A percentile compares a stretch with the other conserved stretches of the same genome.
Conservation (phyloP, 2,329 filamentous ascomycete species). For the Aspergillus thermomutatus region DNA sequence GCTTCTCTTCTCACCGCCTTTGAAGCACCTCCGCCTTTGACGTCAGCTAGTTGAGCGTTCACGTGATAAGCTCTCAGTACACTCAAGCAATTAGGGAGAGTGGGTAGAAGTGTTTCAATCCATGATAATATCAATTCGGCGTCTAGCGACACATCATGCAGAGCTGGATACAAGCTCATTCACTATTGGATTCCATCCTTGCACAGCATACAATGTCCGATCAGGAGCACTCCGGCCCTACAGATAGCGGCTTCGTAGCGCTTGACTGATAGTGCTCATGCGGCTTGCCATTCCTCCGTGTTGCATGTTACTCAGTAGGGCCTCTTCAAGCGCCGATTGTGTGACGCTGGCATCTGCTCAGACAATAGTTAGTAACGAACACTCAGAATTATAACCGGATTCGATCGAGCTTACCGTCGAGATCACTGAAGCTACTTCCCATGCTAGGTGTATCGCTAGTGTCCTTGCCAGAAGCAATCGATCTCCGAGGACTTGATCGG, state of each 20-base stretch:
- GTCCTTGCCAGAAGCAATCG: constrained; percentile 34
- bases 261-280: constrained; percentile 53
- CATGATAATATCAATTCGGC: not conserved
- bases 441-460: constrained; percentile 58
- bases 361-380: constrained; percentile 4
- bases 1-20: not conserved
- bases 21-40: not conserved
- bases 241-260: constrained; percentile 52
- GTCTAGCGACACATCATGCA: not conserved
- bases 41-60: not conserved
- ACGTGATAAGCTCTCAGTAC: not conserved
- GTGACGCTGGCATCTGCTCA: constrained; percentile 58
- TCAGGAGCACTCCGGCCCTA: constrained; percentile 9
- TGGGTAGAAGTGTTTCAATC: not conserved
- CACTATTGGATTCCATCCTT: not conserved
- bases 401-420: constrained; percentile 51
- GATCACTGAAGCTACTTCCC: constrained; percentile 64
- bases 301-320: constrained; percentile 61
- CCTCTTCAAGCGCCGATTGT: constrained; percentile 63
- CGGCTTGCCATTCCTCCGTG: constrained; percentile 49
- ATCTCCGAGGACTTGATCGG: constrained; percentile 46
- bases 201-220: not conserved
- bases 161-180: not conserved
- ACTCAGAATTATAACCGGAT: not conserved
- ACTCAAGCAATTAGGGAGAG: not conserved